Conservation (phyloP, 2,329 filamentous ascomycete genomes). For the Tolypocladium cylindrosporum region DNA sequence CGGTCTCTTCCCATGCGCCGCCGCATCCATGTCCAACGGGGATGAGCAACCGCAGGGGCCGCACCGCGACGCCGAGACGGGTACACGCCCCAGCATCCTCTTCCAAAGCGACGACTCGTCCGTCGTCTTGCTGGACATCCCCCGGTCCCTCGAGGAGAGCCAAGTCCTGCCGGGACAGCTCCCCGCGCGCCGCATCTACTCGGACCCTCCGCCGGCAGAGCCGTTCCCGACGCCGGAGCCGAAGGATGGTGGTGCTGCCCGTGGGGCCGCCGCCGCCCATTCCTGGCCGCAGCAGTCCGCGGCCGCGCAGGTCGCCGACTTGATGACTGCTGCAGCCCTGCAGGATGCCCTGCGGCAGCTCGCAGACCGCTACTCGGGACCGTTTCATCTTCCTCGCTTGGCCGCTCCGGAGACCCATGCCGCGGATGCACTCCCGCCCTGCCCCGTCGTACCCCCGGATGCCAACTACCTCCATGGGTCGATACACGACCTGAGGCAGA, state of each 20-base stretch:
- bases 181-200: constrained; percentile 32
- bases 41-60: background rate
- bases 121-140: constrained; percentile 57
- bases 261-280: constrained; percentile 11
- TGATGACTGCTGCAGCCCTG: constrained; percentile 41
- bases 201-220: constrained; percentile 28
- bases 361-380: constrained; percentile 24
- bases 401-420: background rate
- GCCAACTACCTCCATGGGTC: constrained; percentile 38
- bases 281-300: constrained; percentile 23
- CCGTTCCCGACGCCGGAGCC: constrained; percentile 45
- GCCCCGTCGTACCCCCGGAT: constrained; percentile 27
- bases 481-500: constrained; percentile 28
- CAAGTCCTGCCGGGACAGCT: constrained; percentile 38
- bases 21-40: background rate
- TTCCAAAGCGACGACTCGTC: constrained; percentile 25
- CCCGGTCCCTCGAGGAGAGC: constrained; percentile 56
- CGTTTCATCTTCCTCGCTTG: constrained; percentile 36
- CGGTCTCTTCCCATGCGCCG: background rate
- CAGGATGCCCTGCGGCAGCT: constrained; percentile 31
- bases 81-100: constrained; percentile 16
- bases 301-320: constrained; percentile 39
- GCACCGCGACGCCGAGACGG: background rate
- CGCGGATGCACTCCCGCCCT: constrained; percentile 2
- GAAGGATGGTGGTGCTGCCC: background rate